A percentile compares a stretch with the other conserved stretches of the same genome.
phyloP scores from a whole-genome alignment of 169 alveolate species.

The Amoebophrya sp. region DNA sequence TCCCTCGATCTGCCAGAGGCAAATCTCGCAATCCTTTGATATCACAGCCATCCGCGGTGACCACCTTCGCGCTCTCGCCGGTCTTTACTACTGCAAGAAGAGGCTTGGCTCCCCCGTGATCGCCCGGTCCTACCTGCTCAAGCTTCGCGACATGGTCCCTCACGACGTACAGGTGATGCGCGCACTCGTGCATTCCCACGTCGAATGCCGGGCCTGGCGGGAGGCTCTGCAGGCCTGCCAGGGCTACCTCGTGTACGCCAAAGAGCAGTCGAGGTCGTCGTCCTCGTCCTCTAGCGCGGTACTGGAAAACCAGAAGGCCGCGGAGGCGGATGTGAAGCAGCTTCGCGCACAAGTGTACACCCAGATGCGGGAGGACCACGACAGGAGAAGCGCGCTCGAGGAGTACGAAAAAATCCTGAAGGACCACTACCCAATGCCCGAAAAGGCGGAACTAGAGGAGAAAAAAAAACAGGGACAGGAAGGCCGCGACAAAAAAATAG shows the following conservation, averaged over 20 bases:
- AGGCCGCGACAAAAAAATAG: background rate
- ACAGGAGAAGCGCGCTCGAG: background rate
- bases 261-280: too few species aligned
- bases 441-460: background rate
- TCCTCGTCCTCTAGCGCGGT: too few species aligned
- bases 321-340: background rate
- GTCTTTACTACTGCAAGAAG: background rate
- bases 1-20: too few species aligned
- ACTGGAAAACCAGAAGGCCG: background rate
- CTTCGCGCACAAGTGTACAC: background rate
- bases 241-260: background rate
- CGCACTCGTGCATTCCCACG: background rate
- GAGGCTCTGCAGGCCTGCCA: background rate
- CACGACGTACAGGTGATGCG: background rate
- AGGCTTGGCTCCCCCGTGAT: background rate
- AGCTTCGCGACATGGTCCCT: background rate
- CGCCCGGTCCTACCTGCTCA: background rate
- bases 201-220: background rate
- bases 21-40: too few species aligned
- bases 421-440: background rate
- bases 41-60: background rate
- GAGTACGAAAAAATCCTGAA: background rate
- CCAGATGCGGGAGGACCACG: background rate
- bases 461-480: background rate
- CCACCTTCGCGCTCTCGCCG: background rate